phyloP scores from a whole-genome alignment of 2,329 filamentous ascomycete species.

The Cytospora paraplurivora region DNA sequence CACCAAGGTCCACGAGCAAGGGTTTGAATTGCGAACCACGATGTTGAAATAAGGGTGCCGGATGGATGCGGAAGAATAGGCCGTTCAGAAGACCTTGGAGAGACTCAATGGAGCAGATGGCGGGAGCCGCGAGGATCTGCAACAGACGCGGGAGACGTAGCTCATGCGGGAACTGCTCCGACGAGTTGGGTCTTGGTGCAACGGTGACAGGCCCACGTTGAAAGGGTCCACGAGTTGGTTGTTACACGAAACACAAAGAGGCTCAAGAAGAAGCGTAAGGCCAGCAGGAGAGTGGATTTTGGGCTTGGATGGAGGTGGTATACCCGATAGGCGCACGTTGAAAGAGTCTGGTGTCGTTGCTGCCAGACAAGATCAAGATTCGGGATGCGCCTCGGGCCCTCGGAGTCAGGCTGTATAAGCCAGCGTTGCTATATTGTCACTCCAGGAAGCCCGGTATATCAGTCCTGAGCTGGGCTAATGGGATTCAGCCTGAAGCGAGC shows the following conservation, averaged over 20 bases:
- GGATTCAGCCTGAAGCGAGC: slow-evolving; percentile 9
- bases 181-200: slow-evolving; percentile 18
- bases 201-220: slow-evolving; percentile 11
- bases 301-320: background rate
- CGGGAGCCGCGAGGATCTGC: slow-evolving; percentile 19
- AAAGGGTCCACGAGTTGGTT: slow-evolving; percentile 1
- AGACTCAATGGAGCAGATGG: slow-evolving; percentile 11
- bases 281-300: background rate
- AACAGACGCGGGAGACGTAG: slow-evolving; percentile 14
- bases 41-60: slow-evolving; percentile 10
- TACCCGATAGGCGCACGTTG: background rate
- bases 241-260: background rate
- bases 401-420: slow-evolving; percentile 11
- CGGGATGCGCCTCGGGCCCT: slow-evolving; percentile 13
- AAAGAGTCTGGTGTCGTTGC: slow-evolving; percentile 10
- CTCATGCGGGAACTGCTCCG: slow-evolving; percentile 21
- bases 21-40: slow-evolving; percentile 9
- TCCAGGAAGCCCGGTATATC: slow-evolving; percentile 6
- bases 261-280: background rate
- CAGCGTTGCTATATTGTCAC: slow-evolving; percentile 13
- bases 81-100: slow-evolving; percentile 14
- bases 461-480: slow-evolving; percentile 5
- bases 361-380: slow-evolving; percentile 10
- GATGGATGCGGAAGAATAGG: slow-evolving; percentile 7
- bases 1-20: slow-evolving; percentile 16